Base-by-base conservation (phyloP, 1,284 basidiomycete species). In the Volvariella volvacea region DNA sequence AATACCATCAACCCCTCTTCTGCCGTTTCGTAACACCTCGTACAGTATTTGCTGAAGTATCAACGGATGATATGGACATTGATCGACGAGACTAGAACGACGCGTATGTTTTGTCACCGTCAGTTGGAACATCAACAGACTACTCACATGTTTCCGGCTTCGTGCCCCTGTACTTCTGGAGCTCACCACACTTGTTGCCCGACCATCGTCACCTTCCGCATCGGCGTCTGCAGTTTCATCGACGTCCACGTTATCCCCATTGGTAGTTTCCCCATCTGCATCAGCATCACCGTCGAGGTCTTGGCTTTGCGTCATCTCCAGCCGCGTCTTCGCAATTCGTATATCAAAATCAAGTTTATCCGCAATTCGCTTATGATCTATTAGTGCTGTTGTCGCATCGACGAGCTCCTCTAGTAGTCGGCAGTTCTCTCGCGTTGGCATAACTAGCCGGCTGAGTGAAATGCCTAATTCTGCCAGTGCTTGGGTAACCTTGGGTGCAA, bases 341-440 rank as follows among this genome's bases (percentile, higher is more conserved):
- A 92, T 78, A 55, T 97, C 93, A 57, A 87, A 83, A 22, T 93
- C 88, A 6, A 86, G 76, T 54, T 84, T 80, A 60, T 96, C 92
- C 17, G 89, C 77, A n/a, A 82, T 70, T 54, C 88, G 85, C 71
- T 95, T 96, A 51, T 83, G 83, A 52, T 97, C 92, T 12, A 94
- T 73, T 52, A 96, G 64, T 14, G 78, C 70, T 2, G 74, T 73
- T 0, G 88, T 78, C 1, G 88, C 80, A 3, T 82, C 78, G 22
- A 94, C 59, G 12, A 96, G 64, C 3, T 71, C 68, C 50, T 94
- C 91, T 28, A 92, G 70, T 50, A 76, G 78, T 41, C 76, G 71
- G 43, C 84, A 70, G 52, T 91, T 95, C 21, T 82, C 78, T 25
- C 80, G 74, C 1, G 93, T 95, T 12, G 93, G 92, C 91, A 96